Conservation (phyloP, 208 protist species). For the Acanthamoeba divionensis region DNA sequence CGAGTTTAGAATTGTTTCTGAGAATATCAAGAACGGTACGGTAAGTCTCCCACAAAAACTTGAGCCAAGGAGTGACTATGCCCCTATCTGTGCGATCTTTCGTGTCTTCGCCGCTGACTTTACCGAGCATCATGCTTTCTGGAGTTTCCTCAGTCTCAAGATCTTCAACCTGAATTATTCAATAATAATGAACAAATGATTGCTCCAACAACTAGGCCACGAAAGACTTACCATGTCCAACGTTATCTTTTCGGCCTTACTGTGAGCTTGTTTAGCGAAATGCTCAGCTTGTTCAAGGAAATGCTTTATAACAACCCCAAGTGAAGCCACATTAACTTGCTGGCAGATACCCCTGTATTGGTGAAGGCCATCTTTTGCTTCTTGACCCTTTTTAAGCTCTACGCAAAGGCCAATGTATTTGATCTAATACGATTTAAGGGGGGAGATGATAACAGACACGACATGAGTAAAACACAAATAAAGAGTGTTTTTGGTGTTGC, state of each 20-base stretch:
- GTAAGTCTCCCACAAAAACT: slow-evolving; percentile 83
- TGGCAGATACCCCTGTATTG: slow-evolving; percentile 78
- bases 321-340: slow-evolving; percentile 65
- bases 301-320: slow-evolving; percentile 74
- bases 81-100: slow-evolving; percentile 69
- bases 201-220: slow-evolving; percentile 1
- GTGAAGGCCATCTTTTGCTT: slow-evolving; percentile 81
- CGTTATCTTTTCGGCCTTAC: slow-evolving; percentile 45
- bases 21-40: slow-evolving; percentile 81
- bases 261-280: slow-evolving; percentile 61
- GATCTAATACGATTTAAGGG: not conserved
- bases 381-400: slow-evolving; percentile 53
- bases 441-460: not conserved
- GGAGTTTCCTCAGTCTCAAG: slow-evolving; percentile 74
- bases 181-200: slow-evolving; percentile 4
- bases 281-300: slow-evolving; percentile 69
- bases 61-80: slow-evolving; percentile 72
- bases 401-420: slow-evolving; percentile 76
- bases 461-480: not conserved
- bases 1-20: slow-evolving; percentile 79
- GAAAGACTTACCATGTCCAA: slow-evolving; percentile 43
- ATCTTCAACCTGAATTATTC: slow-evolving; percentile 63
- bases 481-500: not conserved
- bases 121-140: slow-evolving; percentile 71
- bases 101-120: slow-evolving; percentile 62